Conservation (phyloP, 2,329 filamentous ascomycete genomes). For the Aspergillus sergii region DNA sequence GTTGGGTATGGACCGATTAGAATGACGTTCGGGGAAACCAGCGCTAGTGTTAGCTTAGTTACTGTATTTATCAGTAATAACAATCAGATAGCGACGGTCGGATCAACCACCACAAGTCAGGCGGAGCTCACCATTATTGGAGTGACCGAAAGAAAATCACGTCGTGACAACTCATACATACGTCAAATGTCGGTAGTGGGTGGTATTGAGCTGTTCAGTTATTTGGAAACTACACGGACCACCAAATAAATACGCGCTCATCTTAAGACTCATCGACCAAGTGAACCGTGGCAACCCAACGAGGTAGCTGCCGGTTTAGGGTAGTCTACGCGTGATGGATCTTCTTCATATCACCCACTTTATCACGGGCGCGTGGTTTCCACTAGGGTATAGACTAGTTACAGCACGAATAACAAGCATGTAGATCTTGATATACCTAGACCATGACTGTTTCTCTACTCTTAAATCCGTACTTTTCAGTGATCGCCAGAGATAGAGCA, state of each 20-base stretch:
- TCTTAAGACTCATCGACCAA: not conserved
- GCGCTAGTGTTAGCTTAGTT: slow-evolving; percentile 16
- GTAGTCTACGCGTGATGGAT: slow-evolving; percentile 15
- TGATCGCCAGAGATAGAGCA: no score
- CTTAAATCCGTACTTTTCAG: no score
- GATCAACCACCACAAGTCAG: slow-evolving; percentile 27
- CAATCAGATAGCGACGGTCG: slow-evolving; percentile 21
- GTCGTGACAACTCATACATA: slow-evolving; percentile 25
- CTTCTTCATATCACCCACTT: not conserved
- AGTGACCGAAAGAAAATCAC: slow-evolving; percentile 14
- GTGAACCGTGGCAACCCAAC: not conserved
- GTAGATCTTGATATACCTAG: not conserved
- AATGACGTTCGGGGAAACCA: slow-evolving; percentile 35
- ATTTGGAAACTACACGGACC: no score
- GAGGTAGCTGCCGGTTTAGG: not conserved
- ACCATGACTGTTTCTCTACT: not conserved
- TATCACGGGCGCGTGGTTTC: not conserved
- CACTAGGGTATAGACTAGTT: not conserved
- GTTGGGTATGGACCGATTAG: slow-evolving; percentile 17
- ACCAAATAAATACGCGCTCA: not conserved
- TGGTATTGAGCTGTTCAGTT: not conserved
- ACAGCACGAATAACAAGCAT: not conserved
- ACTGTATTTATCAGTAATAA: slow-evolving; percentile 5
- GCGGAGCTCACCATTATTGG: slow-evolving; percentile 18
- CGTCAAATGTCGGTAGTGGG: slow-evolving; percentile 1